These are phyloP conservation scores for Eucalyptus victrix DNA, from an alignment of 345 rosid genomes.

Conservation along the genomic window DNA sequence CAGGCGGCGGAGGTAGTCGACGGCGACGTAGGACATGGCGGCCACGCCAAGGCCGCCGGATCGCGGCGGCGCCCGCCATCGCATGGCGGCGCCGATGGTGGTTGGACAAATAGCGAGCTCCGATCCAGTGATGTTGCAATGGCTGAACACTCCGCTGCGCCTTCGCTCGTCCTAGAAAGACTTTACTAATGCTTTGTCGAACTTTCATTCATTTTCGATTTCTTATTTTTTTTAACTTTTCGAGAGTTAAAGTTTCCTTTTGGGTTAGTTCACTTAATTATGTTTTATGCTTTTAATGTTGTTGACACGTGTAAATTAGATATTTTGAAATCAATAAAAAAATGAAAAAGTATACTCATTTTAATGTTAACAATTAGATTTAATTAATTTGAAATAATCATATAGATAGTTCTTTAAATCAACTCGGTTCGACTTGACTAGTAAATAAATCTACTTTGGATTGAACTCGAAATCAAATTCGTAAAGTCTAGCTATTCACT, in stretches of 20 bases:
- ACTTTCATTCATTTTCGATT: background rate
- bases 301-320: background rate
- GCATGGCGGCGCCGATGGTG: slow-evolving; percentile 8
- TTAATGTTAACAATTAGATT: too few relatives aligned
- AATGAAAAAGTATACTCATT: background rate
- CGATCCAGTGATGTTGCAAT: background rate
- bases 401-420: background rate
- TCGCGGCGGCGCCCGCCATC: slow-evolving; percentile 10
- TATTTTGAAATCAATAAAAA: accelerated
- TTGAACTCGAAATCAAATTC: background rate
- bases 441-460: background rate
- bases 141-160: background rate
- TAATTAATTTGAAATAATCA: too few relatives aligned
- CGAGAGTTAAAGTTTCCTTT: background rate
- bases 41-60: slow-evolving; percentile 69
- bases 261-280: background rate
- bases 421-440: accelerated
- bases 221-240: background rate
- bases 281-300: background rate
- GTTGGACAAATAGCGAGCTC: background rate
- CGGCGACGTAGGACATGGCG: slow-evolving; percentile 66
- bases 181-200: background rate
- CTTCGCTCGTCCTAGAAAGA: background rate
- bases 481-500: background rate
- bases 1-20: slow-evolving; percentile 75